These are phyloP conservation scores for Evansstolkia leycettana DNA, from an alignment of 495 filamentous ascomycete genomes.

Conservation along the genomic window DNA sequence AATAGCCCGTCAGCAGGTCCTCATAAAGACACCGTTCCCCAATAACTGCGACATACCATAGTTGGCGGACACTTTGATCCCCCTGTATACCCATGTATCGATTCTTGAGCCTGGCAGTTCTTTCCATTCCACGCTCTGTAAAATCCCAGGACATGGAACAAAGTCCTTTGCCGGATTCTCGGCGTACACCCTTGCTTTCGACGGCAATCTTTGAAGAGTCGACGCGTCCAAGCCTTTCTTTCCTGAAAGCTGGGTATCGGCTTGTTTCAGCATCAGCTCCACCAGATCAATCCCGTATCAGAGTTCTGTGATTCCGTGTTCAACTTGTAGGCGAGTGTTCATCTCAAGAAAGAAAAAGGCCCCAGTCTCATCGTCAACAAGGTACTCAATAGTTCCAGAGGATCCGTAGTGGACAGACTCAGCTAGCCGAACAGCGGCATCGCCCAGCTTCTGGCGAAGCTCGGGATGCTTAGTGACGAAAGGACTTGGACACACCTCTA, in stretches of 20 bases:
- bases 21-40: no score
- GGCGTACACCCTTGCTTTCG: slow-evolving; percentile 41
- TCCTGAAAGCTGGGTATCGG: slow-evolving; percentile 29
- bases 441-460: slow-evolving; percentile 34
- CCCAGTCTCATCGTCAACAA: slow-evolving; percentile 45
- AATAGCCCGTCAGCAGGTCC: background rate
- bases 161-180: slow-evolving; percentile 47
- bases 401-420: slow-evolving; percentile 42
- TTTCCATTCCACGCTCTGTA: slow-evolving; percentile 44
- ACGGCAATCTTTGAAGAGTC: slow-evolving; percentile 20
- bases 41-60: slow-evolving; percentile 40
- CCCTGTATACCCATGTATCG: slow-evolving; percentile 50
- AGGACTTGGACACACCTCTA: slow-evolving; percentile 40
- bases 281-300: slow-evolving; percentile 50
- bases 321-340: slow-evolving; percentile 57
- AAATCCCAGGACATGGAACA: slow-evolving; percentile 41
- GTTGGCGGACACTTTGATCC: slow-evolving; percentile 38
- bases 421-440: slow-evolving; percentile 38
- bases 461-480: slow-evolving; percentile 33
- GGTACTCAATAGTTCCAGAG: slow-evolving; percentile 52
- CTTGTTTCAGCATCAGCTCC: slow-evolving; percentile 40
- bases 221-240: slow-evolving; percentile 25
- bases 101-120: slow-evolving; percentile 32
- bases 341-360: slow-evolving; percentile 58
- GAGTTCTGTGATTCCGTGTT: slow-evolving; percentile 53